Base-by-base conservation (phyloP, 352 stramenopile genomes). In the Vaucheria bursata region DNA sequence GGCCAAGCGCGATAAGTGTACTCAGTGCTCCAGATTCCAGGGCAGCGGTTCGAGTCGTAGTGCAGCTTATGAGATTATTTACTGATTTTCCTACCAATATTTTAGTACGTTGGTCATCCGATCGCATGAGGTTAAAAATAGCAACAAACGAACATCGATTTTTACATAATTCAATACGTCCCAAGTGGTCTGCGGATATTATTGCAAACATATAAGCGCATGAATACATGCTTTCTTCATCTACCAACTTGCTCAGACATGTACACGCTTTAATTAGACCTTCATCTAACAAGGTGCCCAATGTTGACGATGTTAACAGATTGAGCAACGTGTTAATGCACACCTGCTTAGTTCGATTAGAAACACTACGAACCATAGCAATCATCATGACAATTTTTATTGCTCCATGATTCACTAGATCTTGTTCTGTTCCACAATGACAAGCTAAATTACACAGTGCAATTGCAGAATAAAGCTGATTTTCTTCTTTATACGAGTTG, bases 351-450 rank as follows among this genome's bases (percentile, higher is more conserved):
- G 83, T 86, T 52, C 83, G 64, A 5, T 75, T 70, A 18, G 38
- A 75, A 29, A 86, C 83, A 64, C 79, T 82, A 37, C 83, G 79
- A 36, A 87, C 85, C 85, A 87, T 85, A 5, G 74, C 81, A 31
- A 87, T 87, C 85, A 87, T 87, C 78, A 87, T 85, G 32, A 87
- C 67, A 18, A 81, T 80, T 29, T 70, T 50, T 3, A 87, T 81
- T 33, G 79, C 84, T 34, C 85, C 85, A 33, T 85, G 78, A 4
- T 74, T 74, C 1, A 86, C 79, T n/a, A 87, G 82, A n/a, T 59
- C 50, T 50, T 75, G 70, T 38, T 87, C 82, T 49, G 73, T 79
- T 25, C 83, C 82, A 37, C 71, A 53, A 45, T 85, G 80, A 50
- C 83, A 86, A 18, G 80, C 80, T n/a, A 87, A 73, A 73, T 87